Conservation (phyloP, 176 grass and related monocot genomes). For the Carex cristatella region DNA sequence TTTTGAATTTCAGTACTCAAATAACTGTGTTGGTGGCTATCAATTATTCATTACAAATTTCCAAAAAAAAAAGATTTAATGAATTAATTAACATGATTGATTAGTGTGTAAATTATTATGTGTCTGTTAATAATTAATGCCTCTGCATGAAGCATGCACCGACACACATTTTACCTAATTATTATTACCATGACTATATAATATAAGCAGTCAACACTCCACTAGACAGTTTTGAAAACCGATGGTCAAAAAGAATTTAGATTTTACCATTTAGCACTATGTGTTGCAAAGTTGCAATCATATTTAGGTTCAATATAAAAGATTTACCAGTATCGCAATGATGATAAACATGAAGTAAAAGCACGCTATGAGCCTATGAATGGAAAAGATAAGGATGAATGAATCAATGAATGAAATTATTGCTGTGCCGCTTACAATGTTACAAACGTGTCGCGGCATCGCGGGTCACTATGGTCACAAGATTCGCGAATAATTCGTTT, state of each 20-base stretch:
- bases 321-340: not conserved
- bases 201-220: constrained; percentile 8
- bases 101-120: not conserved
- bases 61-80: not conserved
- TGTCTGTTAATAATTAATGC: not conserved
- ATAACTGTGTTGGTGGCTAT: not conserved
- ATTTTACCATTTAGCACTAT: not conserved
- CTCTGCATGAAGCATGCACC: constrained; percentile 11
- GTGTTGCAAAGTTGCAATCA: not conserved
- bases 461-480: too few species aligned
- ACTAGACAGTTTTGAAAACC: not conserved
- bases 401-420: not conserved
- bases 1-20: not conserved
- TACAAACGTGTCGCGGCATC: not conserved
- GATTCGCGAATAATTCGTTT: too few species aligned
- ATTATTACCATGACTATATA: not conserved
- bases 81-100: not conserved
- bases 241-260: not conserved
- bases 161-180: not conserved
- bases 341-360: not conserved
- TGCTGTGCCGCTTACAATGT: not conserved
- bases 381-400: not conserved
- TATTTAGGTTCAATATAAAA: not conserved
- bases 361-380: not conserved
- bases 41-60: not conserved